Evolutionary conservation across 805 yeast species (phyloP).

Genomic region (Yamadazyma laniorum): DNA sequence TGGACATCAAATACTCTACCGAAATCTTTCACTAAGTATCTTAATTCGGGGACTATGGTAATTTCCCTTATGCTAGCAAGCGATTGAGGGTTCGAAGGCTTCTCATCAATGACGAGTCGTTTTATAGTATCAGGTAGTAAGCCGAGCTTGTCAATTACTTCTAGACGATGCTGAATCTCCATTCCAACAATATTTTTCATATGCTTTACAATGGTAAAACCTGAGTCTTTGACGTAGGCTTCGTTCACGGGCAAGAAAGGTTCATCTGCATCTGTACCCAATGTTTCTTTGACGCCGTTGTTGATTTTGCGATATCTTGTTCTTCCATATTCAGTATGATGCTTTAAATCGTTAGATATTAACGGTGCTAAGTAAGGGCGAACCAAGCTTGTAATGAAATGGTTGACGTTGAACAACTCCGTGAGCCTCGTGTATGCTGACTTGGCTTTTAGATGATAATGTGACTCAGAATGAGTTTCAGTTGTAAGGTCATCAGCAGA

Average conservation of each 20-base stretch:
- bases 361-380: constrained; percentile 93
- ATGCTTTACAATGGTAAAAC: constrained; percentile 31
- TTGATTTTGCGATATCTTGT: constrained; percentile 19
- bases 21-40: constrained; percentile 66
- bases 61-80: constrained; percentile 66
- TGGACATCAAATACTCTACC: constrained; percentile 78
- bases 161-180: constrained; percentile 83
- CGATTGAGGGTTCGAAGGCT: constrained; percentile 64
- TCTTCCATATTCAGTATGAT: constrained; percentile 47
- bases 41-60: constrained; percentile 84
- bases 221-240: constrained; percentile 30
- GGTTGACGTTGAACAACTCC: constrained; percentile 92
- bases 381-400: constrained; percentile 86
- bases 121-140: constrained; percentile 66
- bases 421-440: constrained; percentile 83
- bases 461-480: constrained; percentile 15
- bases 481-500: constrained; percentile 14
- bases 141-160: constrained; percentile 76
- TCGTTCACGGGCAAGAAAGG: constrained; percentile 18
- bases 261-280: constrained; percentile 12
- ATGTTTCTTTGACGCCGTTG: constrained; percentile 23
- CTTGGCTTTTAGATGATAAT: constrained; percentile 27
- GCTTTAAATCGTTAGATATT: constrained; percentile 77
- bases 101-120: constrained; percentile 82
- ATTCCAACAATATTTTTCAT: constrained; percentile 59